These are phyloP conservation scores for Claviceps citrina DNA, from an alignment of 2,329 filamentous ascomycete genomes.

Conservation along the genomic window DNA sequence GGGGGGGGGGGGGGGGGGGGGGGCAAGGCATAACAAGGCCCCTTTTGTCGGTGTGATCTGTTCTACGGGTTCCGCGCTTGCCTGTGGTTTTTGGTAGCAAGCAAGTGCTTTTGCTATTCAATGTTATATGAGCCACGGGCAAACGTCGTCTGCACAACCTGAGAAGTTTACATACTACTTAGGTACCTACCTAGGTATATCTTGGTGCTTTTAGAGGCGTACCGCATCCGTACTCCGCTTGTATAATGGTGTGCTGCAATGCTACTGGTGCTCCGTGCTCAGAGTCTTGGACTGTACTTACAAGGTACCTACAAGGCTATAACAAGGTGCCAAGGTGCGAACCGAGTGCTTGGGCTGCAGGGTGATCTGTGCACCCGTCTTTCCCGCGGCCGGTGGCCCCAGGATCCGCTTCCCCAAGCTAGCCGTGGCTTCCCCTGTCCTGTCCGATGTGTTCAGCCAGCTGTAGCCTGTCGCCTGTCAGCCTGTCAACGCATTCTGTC, in stretches of 20 bases:
- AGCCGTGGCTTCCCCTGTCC: not conserved
- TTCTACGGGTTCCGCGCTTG: too few relatives aligned
- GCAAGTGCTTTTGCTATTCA: not conserved
- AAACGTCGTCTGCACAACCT: too few relatives aligned
- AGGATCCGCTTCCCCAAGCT: constrained; percentile 1
- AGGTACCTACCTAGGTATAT: too few relatives aligned
- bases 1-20: too few relatives aligned
- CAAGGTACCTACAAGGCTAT: not conserved
- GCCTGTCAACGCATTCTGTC: not conserved
- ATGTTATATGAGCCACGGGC: not conserved
- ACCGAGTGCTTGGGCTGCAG: not conserved
- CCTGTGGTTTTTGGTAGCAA: too few relatives aligned
- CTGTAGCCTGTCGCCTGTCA: not conserved
- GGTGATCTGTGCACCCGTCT: constrained; percentile 2
- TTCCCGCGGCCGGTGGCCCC: constrained; percentile 2
- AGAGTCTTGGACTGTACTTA: too few relatives aligned
- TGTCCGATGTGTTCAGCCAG: not conserved
- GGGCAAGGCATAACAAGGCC: too few relatives aligned
- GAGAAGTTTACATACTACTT: too few relatives aligned
- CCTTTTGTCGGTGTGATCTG: too few relatives aligned
- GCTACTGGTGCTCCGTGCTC: too few relatives aligned
- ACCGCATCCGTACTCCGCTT: not conserved
- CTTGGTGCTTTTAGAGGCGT: not conserved
- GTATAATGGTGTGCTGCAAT: not conserved
- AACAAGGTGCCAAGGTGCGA: too few relatives aligned